These are phyloP conservation scores for Chrysoporthe deuterocubensis DNA, from an alignment of 2,329 filamentous ascomycete genomes.

Conservation along the genomic window DNA sequence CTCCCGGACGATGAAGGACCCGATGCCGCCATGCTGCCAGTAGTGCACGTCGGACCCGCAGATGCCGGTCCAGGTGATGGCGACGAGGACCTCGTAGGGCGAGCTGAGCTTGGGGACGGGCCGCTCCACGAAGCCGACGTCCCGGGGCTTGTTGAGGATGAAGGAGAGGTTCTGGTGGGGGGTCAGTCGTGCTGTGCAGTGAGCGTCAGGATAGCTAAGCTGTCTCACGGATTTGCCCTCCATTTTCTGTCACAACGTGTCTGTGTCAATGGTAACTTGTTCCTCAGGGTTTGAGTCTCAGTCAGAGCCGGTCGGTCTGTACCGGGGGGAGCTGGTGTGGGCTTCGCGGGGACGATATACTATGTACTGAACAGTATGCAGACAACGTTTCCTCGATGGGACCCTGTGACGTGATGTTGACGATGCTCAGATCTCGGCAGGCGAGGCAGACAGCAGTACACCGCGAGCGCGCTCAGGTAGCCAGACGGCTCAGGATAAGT, in stretches of 20 bases:
- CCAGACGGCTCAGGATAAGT: no score
- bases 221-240: conserved; percentile 38
- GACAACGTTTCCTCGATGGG: not conserved
- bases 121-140: conserved; percentile 75
- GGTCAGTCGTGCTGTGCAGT: conserved; percentile 2
- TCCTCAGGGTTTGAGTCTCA: not conserved
- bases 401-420: conserved; percentile 21
- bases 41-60: conserved; percentile 89
- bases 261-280: not conserved
- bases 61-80: conserved; percentile 85
- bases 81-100: conserved; percentile 77
- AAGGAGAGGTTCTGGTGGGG: conserved; percentile 78
- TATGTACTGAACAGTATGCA: no score
- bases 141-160: conserved; percentile 75
- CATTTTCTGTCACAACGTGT: conserved; percentile 21
- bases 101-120: conserved; percentile 70
- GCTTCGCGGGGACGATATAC: no score
- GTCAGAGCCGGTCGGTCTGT: not conserved
- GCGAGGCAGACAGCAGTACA: not conserved
- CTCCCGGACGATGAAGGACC: conserved; percentile 79
- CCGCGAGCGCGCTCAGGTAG: not conserved
- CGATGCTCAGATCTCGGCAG: not conserved
- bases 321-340: not conserved
- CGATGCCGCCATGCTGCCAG: conserved; percentile 85
- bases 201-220: no score